These are phyloP conservation scores for Chaetomidium leptoderma DNA, from an alignment of 495 filamentous ascomycete species.

Conservation along the genomic window DNA sequence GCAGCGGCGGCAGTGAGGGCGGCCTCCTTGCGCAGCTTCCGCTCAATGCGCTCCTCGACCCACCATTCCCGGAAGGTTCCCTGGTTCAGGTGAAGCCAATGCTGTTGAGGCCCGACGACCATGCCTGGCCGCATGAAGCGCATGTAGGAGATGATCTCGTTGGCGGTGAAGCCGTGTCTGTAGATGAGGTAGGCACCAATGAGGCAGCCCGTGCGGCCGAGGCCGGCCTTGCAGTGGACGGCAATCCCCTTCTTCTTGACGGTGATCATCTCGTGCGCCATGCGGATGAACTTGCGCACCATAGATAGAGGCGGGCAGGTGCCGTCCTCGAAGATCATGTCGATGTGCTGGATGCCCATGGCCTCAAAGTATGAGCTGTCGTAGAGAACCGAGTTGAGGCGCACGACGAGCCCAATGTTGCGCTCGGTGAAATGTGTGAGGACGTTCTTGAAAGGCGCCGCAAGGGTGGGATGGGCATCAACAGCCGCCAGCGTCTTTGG, in stretches of 20 bases:
- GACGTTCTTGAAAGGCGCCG: constrained; percentile 90
- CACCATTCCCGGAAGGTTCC: constrained; percentile 96
- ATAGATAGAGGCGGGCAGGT: constrained; percentile 85
- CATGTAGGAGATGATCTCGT: constrained; percentile 98
- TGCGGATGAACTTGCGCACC: constrained; percentile 86
- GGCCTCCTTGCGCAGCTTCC: constrained; percentile 45
- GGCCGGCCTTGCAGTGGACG: constrained; percentile 96
- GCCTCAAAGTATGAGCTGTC: constrained; percentile 92
- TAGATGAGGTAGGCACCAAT: constrained; percentile 99
- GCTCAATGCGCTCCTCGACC: constrained; percentile 81
- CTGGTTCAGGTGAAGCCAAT: constrained; percentile 98
- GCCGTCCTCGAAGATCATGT: constrained; percentile 99
- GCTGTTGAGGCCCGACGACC: constrained; percentile 99
- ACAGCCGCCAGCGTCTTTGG: constrained; percentile 66
- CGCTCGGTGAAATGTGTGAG: constrained; percentile 79
- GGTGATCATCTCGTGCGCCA: constrained; percentile 91
- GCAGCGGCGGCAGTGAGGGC: constrained; percentile 51
- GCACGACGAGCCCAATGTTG: constrained; percentile 87
- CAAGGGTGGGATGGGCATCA: constrained; percentile 57
- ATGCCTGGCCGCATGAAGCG: constrained; percentile 98
- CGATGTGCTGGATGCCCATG: constrained; percentile 87
- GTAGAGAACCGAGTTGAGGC: constrained; percentile 93
- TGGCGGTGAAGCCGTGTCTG: constrained; percentile 94
- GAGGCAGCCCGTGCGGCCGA: constrained; percentile 90
- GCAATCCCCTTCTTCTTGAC: constrained; percentile 83